Conservation (phyloP, 192 early-diverging fungal species). For the Oehlia diaphana region DNA sequence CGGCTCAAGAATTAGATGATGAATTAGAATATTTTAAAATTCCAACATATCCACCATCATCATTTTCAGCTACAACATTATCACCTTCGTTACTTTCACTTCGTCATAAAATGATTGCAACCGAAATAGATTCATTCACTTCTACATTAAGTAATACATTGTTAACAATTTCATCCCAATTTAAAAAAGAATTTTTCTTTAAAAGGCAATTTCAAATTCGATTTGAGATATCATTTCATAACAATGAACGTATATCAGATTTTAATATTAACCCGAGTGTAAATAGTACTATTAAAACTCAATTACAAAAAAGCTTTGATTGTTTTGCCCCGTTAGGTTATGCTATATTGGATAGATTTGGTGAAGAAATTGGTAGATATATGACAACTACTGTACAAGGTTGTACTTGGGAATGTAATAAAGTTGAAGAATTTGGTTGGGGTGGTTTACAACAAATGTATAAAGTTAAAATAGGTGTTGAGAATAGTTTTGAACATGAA, state of each 20-base stretch:
- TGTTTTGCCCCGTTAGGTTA: conserved; percentile 1
- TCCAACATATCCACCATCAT: conserved; percentile 8
- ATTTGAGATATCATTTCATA: conserved; percentile 3
- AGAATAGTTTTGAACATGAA: conserved; percentile 21
- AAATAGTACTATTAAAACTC: not conserved
- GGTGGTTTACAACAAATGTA: not conserved
- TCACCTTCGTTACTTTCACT: not conserved
- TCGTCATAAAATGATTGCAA: conserved; percentile 16
- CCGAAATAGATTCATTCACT: conserved; percentile 16
- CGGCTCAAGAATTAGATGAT: conserved; percentile 6
- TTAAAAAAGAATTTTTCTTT: conserved; percentile 23
- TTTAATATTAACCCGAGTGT: not conserved
- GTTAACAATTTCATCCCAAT: conserved; percentile 5
- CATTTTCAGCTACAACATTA: not conserved
- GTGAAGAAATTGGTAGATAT: conserved; percentile 13
- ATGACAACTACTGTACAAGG: conserved; percentile 16
- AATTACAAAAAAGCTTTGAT: conserved; percentile 7
- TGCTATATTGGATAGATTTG: conserved; percentile 3
- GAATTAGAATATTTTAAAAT: conserved; percentile 23
- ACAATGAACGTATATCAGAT: conserved; percentile 18
- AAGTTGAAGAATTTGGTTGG: conserved; percentile 12
- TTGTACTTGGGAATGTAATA: conserved; percentile 18
- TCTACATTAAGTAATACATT: not conserved
- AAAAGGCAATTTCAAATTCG: conserved; percentile 8
- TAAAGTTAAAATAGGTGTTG: conserved; percentile 15